These are phyloP conservation scores for Misopates orontium DNA, from an alignment of 257 asterid species.

Conservation along the genomic window DNA sequence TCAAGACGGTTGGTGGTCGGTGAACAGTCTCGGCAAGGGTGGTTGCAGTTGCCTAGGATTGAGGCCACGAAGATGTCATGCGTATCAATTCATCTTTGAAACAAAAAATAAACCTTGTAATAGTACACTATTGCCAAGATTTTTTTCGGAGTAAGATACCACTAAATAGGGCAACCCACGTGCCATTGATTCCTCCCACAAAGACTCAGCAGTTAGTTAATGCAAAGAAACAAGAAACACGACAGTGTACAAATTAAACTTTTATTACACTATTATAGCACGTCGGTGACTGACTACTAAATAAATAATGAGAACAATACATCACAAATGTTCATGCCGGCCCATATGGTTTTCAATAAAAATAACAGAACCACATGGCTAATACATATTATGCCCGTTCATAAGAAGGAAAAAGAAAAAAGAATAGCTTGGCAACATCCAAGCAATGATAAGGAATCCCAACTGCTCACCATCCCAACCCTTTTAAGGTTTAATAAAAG, in stretches of 20 bases:
- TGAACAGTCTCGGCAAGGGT: too few relatives aligned
- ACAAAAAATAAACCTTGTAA: too few relatives aligned
- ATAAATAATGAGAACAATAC: slow-evolving; percentile 34
- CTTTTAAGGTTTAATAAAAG: slow-evolving; percentile 40
- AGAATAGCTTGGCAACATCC: slow-evolving; percentile 49
- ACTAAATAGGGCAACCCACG: too few relatives aligned
- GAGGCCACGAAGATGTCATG: too few relatives aligned
- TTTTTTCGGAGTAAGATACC: too few relatives aligned
- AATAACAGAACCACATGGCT: slow-evolving; percentile 64
- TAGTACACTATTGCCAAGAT: too few relatives aligned
- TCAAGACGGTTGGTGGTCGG: too few relatives aligned
- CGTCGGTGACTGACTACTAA: slow-evolving; percentile 21
- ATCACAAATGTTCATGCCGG: slow-evolving; percentile 30
- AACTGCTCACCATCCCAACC: slow-evolving; percentile 41
- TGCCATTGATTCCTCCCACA: too few relatives aligned
- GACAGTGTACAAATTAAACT: background rate
- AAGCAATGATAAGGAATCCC: slow-evolving; percentile 27
- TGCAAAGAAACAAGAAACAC: too few relatives aligned
- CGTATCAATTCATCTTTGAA: too few relatives aligned
- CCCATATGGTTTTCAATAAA: slow-evolving; percentile 66
- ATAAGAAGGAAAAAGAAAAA: slow-evolving; percentile 27
- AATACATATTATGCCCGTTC: slow-evolving; percentile 27
- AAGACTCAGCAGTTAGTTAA: too few relatives aligned
- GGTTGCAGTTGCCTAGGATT: too few relatives aligned
- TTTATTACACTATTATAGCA: slow-evolving; percentile 33